A percentile compares a stretch with the other conserved stretches of the same genome.
Evolutionary conservation across 2,329 filamentous ascomycete genomes (phyloP).

Genomic region (Hymenoscyphus repandus): DNA sequence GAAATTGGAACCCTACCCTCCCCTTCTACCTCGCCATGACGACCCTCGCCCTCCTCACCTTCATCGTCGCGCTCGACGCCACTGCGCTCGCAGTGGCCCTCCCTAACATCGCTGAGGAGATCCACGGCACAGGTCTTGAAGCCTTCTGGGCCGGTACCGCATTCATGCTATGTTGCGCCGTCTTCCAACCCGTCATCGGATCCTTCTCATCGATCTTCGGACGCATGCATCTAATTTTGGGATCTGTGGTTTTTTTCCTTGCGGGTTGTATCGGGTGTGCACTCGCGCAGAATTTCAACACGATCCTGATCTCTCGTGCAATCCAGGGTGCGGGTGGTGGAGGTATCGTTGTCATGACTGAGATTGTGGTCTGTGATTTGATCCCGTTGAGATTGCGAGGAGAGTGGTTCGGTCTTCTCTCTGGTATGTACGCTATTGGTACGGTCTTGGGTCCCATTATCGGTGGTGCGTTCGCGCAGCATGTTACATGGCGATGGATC

Average conservation of each 20-base stretch:
- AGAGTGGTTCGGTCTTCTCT: constrained; percentile 28
- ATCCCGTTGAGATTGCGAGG: constrained; percentile 37
- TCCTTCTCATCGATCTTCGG: constrained; percentile 35
- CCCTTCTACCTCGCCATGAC: constrained; percentile 1
- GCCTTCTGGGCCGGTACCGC: constrained; percentile 66
- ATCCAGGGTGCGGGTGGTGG: constrained; percentile 44
- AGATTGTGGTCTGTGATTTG: constrained; percentile 40
- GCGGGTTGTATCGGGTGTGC: constrained; percentile 31
- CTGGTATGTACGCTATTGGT: constrained; percentile 21
- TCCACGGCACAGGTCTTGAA: constrained; percentile 47
- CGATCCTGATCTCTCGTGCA: constrained; percentile 24
- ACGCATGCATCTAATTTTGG: constrained; percentile 22
- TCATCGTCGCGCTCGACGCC: constrained; percentile 3
- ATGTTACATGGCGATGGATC: constrained; percentile 51
- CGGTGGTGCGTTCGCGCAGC: constrained; percentile 25
- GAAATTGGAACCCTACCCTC: background rate
- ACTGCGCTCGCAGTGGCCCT: background rate
- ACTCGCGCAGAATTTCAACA: constrained; percentile 29
- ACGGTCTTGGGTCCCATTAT: constrained; percentile 30
- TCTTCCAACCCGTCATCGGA: constrained; percentile 44
- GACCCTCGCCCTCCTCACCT: constrained; percentile 3
- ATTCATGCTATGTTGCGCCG: constrained; percentile 59
- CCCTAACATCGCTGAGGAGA: constrained; percentile 10
- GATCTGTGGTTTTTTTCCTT: constrained; percentile 29
- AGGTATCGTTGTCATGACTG: constrained; percentile 40